Conservation (phyloP, 345 rosid species). For the Citrus sinensis region DNA sequence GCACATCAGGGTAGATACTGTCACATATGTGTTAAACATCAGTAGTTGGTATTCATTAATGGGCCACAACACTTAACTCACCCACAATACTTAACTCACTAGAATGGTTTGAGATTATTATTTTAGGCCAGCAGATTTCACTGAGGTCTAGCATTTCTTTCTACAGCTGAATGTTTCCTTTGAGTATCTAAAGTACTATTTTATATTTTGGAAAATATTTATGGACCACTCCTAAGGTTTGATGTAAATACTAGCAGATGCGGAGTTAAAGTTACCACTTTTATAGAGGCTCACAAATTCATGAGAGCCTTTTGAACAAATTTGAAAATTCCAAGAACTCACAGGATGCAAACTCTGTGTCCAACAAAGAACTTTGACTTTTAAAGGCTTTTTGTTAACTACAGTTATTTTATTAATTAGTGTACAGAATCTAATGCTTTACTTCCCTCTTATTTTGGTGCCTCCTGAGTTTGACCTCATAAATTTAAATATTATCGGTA, state of each 20-base stretch:
- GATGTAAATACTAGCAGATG: neutral
- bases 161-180: neutral
- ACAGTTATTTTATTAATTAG: neutral
- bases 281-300: neutral
- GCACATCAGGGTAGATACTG: neutral
- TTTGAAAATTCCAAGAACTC: neutral
- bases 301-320: neutral
- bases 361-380: too few species aligned
- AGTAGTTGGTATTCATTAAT: neutral
- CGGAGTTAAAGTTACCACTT: neutral
- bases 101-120: neutral
- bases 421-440: too few species aligned
- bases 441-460: neutral
- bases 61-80: neutral
- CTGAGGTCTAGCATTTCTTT: neutral
- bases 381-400: neutral
- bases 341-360: too few species aligned
- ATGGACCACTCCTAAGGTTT: neutral
- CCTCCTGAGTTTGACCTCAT: neutral
- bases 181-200: too few species aligned
- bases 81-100: neutral
- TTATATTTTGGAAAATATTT: neutral
- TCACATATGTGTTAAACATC: neutral
- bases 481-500: conserved; percentile 25
- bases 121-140: neutral